Base-by-base conservation (phyloP, 306 rosid genomes). In the Lotus japonicus region DNA sequence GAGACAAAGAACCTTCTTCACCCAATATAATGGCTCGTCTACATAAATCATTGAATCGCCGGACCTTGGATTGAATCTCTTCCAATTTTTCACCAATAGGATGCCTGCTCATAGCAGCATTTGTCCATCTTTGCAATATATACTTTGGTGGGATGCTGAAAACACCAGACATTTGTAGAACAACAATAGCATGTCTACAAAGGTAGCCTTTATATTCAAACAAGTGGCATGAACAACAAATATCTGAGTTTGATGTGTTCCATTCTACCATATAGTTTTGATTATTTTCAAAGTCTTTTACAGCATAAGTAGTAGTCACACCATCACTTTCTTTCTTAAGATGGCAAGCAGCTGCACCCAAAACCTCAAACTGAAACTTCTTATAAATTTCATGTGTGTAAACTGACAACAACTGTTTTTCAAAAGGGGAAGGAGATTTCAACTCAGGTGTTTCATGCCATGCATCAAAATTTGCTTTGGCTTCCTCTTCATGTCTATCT, bases 281-380 rank as follows among this genome's bases (percentile, higher is more conserved):
- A 53, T 53, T 55, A 59, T 75, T 76, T 81, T 84, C 86, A 4
- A 81, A 78, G 60, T 84, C 88, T 66, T 72, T 84, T 74, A 84
- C 88, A 68, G 61, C 49, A 54, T 78, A 84, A 68, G 71, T 57
- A 64, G 78, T 66, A 9, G 58, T 53, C 41, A 55, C 46, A 4
- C 73, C 88, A 33, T 81, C 82, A 41, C 59, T 80, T 75, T 84
- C 88, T 73, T 75, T 75, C 75, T 81, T 84, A n/a, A 84, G 86
- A 79, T 84, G 88, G 81, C 88, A 84, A 53, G 88, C 88, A 72
- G 86, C 79, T 72, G 85, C 88, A 26, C 88, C 88, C 73, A 84
- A 70, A 61, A 84, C 82, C 80, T 84, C 88, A 10, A 73, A 74
- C 75, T 84, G 88, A 48, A 84, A 84, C 69, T 76, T 84, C 48